Evolutionary conservation across 1,284 basidiomycete species (phyloP), one percentile per base, ranked within the genome.

Genomic region (Thecaphora thlaspeos): DNA sequence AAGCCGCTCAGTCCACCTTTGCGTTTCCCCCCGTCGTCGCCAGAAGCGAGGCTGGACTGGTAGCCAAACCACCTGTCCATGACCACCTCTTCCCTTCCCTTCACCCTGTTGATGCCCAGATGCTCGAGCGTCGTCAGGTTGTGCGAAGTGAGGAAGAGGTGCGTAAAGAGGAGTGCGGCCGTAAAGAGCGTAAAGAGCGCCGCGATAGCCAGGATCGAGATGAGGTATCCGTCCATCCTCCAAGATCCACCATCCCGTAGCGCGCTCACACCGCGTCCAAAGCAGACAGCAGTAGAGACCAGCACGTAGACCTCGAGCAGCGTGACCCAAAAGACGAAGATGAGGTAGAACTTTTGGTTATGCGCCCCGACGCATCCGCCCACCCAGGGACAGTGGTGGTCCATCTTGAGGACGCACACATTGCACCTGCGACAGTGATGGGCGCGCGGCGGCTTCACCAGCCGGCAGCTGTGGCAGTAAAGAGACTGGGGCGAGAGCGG

Each of bases 111-210:
- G 21, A 84, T 79, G 4, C 78, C 73, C 51, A 91, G 80, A 41
- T 84, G 84, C 79, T 94, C 91, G 48, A 93, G 85, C 1, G 90
- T 93, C 23, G 88, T 88, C 73, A 86, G 82, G 55, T 88, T 89
- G 41, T 79, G 63, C 41, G 82, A 61, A 45, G 88, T 83, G n/a
- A 91, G 72, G 22, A 81, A 79, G 15, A 83, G 71, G 70, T 94
- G 91, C 3, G 85, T 81, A 2, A 78, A 43, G 11, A 84, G 65
- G 54, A 94, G 80, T 1, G 82, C 73, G 8, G 64, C 51, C 0
- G 87, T 88, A 79, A 94, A 92, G 2, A 91, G 47, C 19, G 81
- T 75, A 76, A 92, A 91, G 9, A 92, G 61, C 0, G 80, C 86
- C 0, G 50, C 47, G 39, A 89, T 68, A 2, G 80, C 85, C 28